Conservation (phyloP, 805 yeast species). For the Candida caryicola region DNA sequence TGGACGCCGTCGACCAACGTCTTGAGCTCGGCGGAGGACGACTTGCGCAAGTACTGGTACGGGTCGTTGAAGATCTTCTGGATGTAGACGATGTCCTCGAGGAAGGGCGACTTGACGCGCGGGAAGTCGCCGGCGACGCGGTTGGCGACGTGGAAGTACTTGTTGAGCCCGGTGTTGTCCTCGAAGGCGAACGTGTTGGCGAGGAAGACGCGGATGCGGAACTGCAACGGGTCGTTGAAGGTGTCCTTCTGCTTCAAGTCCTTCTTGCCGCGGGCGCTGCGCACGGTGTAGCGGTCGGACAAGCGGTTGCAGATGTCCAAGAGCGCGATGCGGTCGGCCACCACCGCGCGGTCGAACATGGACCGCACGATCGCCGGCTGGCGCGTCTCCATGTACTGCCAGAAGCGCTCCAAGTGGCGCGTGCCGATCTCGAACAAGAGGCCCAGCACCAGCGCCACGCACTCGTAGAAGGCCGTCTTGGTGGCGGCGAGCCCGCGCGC, state of each 20-base stretch:
- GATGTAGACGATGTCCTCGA: constrained; percentile 32
- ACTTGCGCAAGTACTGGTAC: constrained; percentile 23
- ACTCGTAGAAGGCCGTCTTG: constrained; percentile 25
- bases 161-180: constrained; percentile 45
- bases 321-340: constrained; percentile 36
- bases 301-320: constrained; percentile 39
- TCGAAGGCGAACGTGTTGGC: constrained; percentile 35
- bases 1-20: constrained; percentile 21
- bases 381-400: constrained; percentile 39
- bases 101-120: constrained; percentile 20
- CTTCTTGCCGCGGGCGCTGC: constrained; percentile 17
- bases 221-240: constrained; percentile 37
- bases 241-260: constrained; percentile 37
- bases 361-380: constrained; percentile 16
- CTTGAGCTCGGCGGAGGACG: constrained; percentile 18
- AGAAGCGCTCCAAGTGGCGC: constrained; percentile 24
- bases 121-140: constrained; percentile 23
- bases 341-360: constrained; percentile 26
- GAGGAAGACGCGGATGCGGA: constrained; percentile 33
- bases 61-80: constrained; percentile 37
- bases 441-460: constrained; percentile 23
- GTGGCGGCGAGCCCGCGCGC: constrained; percentile 11
- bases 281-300: constrained; percentile 29
- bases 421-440: constrained; percentile 22
- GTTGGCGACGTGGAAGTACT: constrained; percentile 33